phyloP scores from a whole-genome alignment of 805 yeast species.

The Barnettozyma botsteinii region DNA sequence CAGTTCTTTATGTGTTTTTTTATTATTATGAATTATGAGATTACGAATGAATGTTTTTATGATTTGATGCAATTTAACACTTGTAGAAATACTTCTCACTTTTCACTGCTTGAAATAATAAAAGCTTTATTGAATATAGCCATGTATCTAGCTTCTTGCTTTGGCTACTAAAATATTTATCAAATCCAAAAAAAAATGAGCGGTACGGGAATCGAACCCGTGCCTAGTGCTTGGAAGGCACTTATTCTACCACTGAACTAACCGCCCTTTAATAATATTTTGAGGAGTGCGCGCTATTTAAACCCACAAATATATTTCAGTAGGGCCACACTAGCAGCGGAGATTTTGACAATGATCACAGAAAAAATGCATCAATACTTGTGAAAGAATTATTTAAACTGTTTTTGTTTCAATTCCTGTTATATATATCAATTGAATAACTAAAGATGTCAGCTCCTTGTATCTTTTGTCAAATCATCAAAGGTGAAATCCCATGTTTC shows the following conservation, averaged over 20 bases:
- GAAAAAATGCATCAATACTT: too few relatives aligned
- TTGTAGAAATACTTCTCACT: too few relatives aligned
- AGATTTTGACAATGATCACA: background rate
- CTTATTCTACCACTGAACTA: constrained; percentile 86
- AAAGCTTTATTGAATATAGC: too few relatives aligned
- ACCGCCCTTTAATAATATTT: too few relatives aligned
- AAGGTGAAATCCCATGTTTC: constrained; percentile 90
- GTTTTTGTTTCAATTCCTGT: too few relatives aligned
- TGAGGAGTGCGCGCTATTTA: too few relatives aligned
- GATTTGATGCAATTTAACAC: background rate
- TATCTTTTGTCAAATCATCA: constrained; percentile 90
- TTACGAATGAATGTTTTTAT: background rate
- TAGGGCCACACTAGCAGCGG: background rate
- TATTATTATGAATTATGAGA: background rate
- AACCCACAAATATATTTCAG: too few relatives aligned
- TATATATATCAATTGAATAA: background rate
- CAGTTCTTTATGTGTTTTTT: too few relatives aligned
- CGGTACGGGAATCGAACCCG: constrained; percentile 90
- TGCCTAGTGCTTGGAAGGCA: constrained; percentile 90
- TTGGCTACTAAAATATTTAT: background rate
- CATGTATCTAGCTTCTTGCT: too few relatives aligned
- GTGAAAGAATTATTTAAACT: background rate
- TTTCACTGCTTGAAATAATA: too few relatives aligned
- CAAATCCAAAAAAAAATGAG: constrained; percentile 49
- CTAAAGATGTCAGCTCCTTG: constrained; percentile 48